A percentile compares a stretch with the other conserved stretches of the same genome.
Evolutionary conservation across 257 asterid genomes (phyloP).

Genomic region (Solanum bulbocastanum): DNA sequence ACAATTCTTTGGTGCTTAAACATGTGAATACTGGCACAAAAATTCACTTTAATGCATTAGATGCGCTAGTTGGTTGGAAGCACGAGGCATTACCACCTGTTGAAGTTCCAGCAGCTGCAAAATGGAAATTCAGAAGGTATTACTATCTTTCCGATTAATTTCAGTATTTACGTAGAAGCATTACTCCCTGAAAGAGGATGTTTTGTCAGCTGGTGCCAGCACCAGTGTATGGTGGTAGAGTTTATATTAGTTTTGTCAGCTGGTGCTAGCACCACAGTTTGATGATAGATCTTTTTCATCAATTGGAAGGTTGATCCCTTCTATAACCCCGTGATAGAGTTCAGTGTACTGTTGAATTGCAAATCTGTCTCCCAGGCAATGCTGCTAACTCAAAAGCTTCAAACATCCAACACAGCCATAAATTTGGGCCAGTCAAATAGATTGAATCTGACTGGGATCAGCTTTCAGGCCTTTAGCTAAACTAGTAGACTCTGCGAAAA

Average conservation of each 20-base stretch:
- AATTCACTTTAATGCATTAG: constrained; percentile 75
- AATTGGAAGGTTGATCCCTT: neutral
- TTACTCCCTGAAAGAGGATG: neutral
- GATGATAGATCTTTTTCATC: neutral
- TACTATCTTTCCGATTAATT: neutral
- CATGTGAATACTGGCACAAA: constrained; percentile 58
- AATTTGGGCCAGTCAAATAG: neutral
- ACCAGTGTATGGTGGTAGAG: neutral
- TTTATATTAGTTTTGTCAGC: neutral
- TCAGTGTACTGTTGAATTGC: neutral
- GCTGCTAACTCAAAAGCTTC: neutral
- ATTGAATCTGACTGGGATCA: neutral
- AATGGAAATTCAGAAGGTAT: constrained; percentile 87
- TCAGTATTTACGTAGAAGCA: neutral
- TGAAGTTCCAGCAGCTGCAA: constrained; percentile 97
- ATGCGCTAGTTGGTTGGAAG: constrained; percentile 94
- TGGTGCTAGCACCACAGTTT: neutral
- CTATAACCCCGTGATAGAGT: neutral
- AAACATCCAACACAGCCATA: neutral
- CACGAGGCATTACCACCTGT: constrained; percentile 84
- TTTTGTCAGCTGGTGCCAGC: neutral
- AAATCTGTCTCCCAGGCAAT: neutral
- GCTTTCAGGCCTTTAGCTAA: neutral
- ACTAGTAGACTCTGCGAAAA: neutral
- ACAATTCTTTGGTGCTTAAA: constrained; percentile 62